Percentiles rank a stretch among this genome's conserved stretches.
Conservation (phyloP, 2,329 filamentous ascomycete species). For the Hymenoscyphus repandus region DNA sequence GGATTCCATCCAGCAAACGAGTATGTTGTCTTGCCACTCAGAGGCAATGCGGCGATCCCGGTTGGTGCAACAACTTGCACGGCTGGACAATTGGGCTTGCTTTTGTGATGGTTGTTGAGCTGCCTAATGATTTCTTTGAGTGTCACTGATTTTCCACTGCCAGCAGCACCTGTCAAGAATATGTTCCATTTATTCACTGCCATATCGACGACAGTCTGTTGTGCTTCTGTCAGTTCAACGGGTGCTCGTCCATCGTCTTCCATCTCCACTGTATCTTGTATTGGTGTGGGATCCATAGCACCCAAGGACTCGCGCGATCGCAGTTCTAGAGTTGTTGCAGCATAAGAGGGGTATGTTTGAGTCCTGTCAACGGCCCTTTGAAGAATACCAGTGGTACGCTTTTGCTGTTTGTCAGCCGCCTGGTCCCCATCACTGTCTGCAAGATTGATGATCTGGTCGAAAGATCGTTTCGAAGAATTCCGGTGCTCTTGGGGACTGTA, state of each 20-base stretch:
- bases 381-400: background rate
- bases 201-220: conserved; percentile 21
- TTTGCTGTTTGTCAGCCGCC: background rate
- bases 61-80: conserved; percentile 26
- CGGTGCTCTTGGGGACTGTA: background rate
- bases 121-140: conserved; percentile 20
- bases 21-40: conserved; percentile 23
- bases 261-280: background rate
- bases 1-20: conserved; percentile 26
- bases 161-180: conserved; percentile 29
- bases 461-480: background rate
- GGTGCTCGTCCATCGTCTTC: conserved; percentile 2
- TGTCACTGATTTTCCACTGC: conserved; percentile 25
- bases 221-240: conserved; percentile 20
- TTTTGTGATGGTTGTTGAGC: background rate
- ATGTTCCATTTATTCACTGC: conserved; percentile 25
- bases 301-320: background rate
- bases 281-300: background rate
- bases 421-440: conserved; percentile 1
- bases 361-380: background rate
- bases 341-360: background rate
- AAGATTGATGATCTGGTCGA: background rate
- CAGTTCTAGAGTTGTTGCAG: too few species aligned
- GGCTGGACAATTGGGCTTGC: background rate
- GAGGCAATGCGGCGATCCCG: conserved; percentile 25